Conservation (phyloP, 306 rosid species). For the Heteromeles arbutifolia region DNA sequence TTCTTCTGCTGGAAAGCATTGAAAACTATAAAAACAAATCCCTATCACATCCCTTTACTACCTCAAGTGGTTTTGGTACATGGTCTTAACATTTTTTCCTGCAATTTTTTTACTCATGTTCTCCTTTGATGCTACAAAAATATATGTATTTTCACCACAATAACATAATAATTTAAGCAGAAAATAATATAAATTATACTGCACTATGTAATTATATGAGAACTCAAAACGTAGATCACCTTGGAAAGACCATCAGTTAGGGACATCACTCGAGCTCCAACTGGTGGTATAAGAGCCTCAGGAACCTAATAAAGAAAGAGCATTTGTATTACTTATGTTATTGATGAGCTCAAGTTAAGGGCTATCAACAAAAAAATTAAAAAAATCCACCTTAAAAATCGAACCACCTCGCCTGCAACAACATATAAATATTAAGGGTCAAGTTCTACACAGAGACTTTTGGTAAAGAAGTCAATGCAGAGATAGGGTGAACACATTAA, state of each 20-base stretch:
- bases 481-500: slow-evolving; percentile 3
- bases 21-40: too few relatives aligned
- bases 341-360: slow-evolving; percentile 13
- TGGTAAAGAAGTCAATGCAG: background rate
- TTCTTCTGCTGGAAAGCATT: too few relatives aligned
- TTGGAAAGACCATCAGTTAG: slow-evolving; percentile 88
- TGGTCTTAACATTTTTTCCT: background rate
- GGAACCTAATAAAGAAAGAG: slow-evolving; percentile 60
- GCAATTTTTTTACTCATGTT: background rate
- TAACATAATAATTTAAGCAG: background rate
- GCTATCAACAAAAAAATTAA: slow-evolving; percentile 14
- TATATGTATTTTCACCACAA: background rate
- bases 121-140: background rate
- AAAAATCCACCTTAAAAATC: slow-evolving; percentile 68
- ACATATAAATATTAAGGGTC: slow-evolving; percentile 25
- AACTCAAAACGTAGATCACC: slow-evolving; percentile 36
- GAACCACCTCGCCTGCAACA: slow-evolving; percentile 77
- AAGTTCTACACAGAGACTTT: slow-evolving; percentile 15
- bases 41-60: background rate
- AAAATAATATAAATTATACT: background rate
- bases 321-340: slow-evolving; percentile 7
- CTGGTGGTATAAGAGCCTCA: slow-evolving; percentile 91
- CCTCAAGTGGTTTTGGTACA: background rate
- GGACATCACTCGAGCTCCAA: slow-evolving; percentile 95
- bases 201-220: background rate